Evolutionary conservation across 345 rosid species (phyloP), one percentile per base, ranked within the genome.

Genomic region (Kernera saxatilis): DNA sequence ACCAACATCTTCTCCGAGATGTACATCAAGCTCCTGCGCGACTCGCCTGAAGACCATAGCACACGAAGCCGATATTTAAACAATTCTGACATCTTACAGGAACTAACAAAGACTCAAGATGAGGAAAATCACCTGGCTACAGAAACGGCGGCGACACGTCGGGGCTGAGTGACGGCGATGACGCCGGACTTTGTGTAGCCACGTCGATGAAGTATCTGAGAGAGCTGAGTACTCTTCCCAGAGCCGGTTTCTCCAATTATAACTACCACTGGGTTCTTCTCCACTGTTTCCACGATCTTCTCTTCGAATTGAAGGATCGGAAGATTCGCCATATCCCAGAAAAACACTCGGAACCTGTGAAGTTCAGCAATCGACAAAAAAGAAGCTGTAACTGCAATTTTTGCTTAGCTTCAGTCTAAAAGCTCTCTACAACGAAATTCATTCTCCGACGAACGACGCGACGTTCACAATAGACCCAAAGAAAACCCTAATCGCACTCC

Each of bases 161-260:
- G 98, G 19, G 98, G 98, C 79, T 94, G 98, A 70, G 99, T 94
- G 52, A 94, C 84, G 70, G 85, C 92, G 39, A 94, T 69, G 73
- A 82, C 71, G 39, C 96, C 96, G 57, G 88, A 82, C 46, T 89
- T 85, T 12, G 90, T 70, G 81, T 85, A 94, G 37, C 98, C 98
- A 27, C 78, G 76, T 18, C 96, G 87, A 82, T 82, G 86, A 14
- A 94, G 86, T 67, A 94, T 91, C 82, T 94, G 99, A 59, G 99
- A 91, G 72, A 94, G 99, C 84, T 89, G 98, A 18, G 99, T 91
- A 80, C 99, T 91, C 79, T 94, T 91, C 0, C 99, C 99, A 2
- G 99, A 91, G 21, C 99, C 99, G 6, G 97, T 87, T 83, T 89
- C 93, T 35, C 99, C 97, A 21, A 94, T 86, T 4, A 94, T 72